These are phyloP conservation scores for Mycena citricolor DNA, from an alignment of 1,284 basidiomycete species.

Conservation along the genomic window DNA sequence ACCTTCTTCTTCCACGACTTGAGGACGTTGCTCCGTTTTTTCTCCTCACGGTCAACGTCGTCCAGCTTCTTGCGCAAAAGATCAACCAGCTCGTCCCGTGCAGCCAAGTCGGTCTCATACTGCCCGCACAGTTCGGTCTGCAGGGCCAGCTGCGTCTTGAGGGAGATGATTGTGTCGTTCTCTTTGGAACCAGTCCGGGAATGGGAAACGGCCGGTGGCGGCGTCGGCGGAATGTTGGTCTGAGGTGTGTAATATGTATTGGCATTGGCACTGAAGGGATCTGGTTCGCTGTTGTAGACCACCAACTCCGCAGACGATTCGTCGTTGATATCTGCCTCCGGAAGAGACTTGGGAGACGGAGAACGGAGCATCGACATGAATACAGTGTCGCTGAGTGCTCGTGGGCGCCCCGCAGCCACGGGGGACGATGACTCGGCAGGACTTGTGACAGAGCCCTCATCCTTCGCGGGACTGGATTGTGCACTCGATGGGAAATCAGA, in stretches of 20 bases:
- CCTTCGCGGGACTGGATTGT: constrained; percentile 27
- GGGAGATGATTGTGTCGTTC: constrained; percentile 51
- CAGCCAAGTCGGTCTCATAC: constrained; percentile 68
- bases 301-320: constrained; percentile 46
- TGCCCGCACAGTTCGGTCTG: constrained; percentile 73
- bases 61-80: constrained; percentile 52
- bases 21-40: constrained; percentile 51
- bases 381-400: constrained; percentile 60
- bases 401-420: constrained; percentile 41
- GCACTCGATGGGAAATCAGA: constrained; percentile 30
- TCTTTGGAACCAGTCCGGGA: constrained; percentile 62
- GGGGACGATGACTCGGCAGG: constrained; percentile 19
- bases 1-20: constrained; percentile 72
- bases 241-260: constrained; percentile 74
- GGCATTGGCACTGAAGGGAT: constrained; percentile 70
- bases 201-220: constrained; percentile 50
- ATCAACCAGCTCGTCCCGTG: constrained; percentile 68
- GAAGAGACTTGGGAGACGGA: constrained; percentile 26
- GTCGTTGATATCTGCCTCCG: constrained; percentile 62
- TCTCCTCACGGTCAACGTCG: constrained; percentile 58
- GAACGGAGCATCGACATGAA: constrained; percentile 53
- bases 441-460: constrained; percentile 27
- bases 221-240: constrained; percentile 64
- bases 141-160: constrained; percentile 69
- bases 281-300: constrained; percentile 51